Evolutionary conservation across 176 grass and related monocot species (phyloP).

Genomic region (Oryza australiensis): DNA sequence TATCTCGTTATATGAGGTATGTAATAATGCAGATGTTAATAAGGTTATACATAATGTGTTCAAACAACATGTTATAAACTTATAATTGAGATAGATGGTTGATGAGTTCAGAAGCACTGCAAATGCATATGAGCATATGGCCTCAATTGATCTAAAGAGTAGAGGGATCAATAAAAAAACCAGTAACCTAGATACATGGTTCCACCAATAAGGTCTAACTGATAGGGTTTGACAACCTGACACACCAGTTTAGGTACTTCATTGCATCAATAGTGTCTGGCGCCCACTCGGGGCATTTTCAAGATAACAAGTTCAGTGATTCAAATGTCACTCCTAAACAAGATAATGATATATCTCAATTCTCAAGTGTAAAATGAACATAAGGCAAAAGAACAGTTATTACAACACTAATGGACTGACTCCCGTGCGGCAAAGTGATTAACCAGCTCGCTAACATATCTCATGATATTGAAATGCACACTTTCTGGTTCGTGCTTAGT

Average conservation of each 20-base stretch:
- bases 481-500: not conserved
- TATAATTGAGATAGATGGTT: not conserved
- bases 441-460: not conserved
- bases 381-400: not conserved
- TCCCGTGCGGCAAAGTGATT: not conserved
- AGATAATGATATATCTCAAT: not conserved
- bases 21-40: not conserved
- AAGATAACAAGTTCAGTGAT: not conserved
- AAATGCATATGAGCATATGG: not conserved
- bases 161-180: no score
- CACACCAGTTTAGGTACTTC: not conserved
- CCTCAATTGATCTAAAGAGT: not conserved
- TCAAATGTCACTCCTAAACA: not conserved
- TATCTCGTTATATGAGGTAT: not conserved
- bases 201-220: not conserved
- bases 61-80: not conserved
- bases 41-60: not conserved
- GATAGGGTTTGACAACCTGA: not conserved
- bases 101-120: not conserved
- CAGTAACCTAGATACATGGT: not conserved
- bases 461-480: not conserved
- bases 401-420: not conserved
- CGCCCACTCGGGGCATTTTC: not conserved
- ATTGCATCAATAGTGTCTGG: not conserved
- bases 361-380: not conserved